Percentiles rank a stretch among this genome's conserved stretches.
phyloP scores from a whole-genome alignment of 1,284 basidiomycete genomes.

The Ustilago curta region DNA sequence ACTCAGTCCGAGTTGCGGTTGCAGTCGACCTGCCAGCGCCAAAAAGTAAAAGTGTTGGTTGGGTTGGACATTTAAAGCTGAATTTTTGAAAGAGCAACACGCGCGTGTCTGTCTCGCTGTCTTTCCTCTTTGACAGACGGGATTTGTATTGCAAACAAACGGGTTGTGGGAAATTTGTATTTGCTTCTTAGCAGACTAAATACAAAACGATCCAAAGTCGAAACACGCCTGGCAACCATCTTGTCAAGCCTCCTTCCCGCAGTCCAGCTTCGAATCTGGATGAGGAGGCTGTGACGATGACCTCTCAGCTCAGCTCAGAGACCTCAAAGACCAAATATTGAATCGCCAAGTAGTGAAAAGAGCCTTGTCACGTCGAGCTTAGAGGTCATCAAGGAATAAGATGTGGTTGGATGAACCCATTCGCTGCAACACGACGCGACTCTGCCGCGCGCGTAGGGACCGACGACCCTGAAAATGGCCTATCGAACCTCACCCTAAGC shows the following conservation, averaged over 20 bases:
- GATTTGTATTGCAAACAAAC: neutral
- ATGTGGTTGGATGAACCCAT: neutral
- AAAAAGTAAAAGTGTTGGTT: constrained; percentile 38
- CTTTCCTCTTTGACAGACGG: neutral
- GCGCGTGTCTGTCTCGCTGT: constrained; percentile 1
- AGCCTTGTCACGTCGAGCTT: too few species aligned
- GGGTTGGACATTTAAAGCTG: constrained; percentile 14
- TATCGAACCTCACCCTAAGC: neutral
- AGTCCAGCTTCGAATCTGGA: too few species aligned
- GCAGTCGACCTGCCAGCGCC: neutral
- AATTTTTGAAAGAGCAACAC: neutral
- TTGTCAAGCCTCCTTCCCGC: too few species aligned
- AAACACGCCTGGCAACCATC: neutral
- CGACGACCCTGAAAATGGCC: neutral
- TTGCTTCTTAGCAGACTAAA: neutral
- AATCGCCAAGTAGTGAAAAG: too few species aligned
- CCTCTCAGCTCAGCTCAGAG: too few species aligned
- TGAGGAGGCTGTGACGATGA: too few species aligned
- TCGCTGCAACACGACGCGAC: constrained; percentile 7
- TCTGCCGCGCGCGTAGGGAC: too few species aligned
- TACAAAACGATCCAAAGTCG: neutral
- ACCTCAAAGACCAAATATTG: too few species aligned
- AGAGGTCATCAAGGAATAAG: too few species aligned
- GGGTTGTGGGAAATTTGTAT: neutral
- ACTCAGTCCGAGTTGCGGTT: too few species aligned